Evolutionary conservation across 2,329 filamentous ascomycete genomes (phyloP).

Genomic region (Aspergillus sergii): DNA sequence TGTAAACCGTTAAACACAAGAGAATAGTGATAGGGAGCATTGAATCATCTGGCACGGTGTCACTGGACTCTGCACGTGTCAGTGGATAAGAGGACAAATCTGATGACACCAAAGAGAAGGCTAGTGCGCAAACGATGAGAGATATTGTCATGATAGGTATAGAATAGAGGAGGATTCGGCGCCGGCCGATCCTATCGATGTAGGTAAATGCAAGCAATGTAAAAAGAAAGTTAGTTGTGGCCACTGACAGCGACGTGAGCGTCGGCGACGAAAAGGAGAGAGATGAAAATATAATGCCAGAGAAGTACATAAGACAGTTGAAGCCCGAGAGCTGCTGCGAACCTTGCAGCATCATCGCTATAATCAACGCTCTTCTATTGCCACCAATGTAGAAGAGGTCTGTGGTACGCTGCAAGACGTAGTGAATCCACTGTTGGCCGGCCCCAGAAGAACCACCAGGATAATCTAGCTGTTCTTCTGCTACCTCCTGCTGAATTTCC

Average conservation of each 20-base stretch:
- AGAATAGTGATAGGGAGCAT: slow-evolving; percentile 62
- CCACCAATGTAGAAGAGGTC: slow-evolving; percentile 47
- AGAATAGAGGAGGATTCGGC: slow-evolving; percentile 78
- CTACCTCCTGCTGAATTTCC: slow-evolving; percentile 73
- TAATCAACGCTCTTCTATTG: slow-evolving; percentile 70
- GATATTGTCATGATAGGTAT: slow-evolving; percentile 82
- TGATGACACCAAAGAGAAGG: slow-evolving; percentile 66
- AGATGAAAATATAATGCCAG: slow-evolving; percentile 76
- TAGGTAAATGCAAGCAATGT: slow-evolving; percentile 73
- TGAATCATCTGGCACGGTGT: slow-evolving; percentile 26
- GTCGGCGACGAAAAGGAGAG: slow-evolving; percentile 79
- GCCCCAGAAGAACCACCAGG: slow-evolving; percentile 21
- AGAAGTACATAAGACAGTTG: slow-evolving; percentile 93
- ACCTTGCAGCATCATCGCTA: slow-evolving; percentile 84
- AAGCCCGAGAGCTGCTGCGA: slow-evolving; percentile 89
- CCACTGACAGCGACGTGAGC: slow-evolving; percentile 76
- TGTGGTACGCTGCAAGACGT: slow-evolving; percentile 28
- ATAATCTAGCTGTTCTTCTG: slow-evolving; percentile 54
- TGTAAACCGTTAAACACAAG: slow-evolving; percentile 76
- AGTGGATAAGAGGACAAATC: slow-evolving; percentile 24
- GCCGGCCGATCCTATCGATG: slow-evolving; percentile 78
- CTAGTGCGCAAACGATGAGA: slow-evolving; percentile 69
- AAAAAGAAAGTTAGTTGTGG: slow-evolving; percentile 80
- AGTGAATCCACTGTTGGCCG: slow-evolving; percentile 28
- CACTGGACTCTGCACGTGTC: slow-evolving; percentile 17